Base-by-base conservation (phyloP, 1,284 basidiomycete species). In the Taiwanofungus camphoratus region DNA sequence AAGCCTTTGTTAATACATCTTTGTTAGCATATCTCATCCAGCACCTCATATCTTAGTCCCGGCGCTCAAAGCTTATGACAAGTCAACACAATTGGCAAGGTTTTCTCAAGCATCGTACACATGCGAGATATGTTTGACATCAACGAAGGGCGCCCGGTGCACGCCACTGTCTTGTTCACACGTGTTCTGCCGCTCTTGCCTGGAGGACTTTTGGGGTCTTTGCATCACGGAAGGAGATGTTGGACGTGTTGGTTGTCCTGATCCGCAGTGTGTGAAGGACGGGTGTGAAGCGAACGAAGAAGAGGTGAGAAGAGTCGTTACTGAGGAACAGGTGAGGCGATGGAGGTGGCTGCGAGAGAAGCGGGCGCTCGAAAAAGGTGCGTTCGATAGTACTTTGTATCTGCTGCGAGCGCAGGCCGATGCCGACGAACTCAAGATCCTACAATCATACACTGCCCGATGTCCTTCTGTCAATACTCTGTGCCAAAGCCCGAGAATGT, bases 311-410 rank as follows among this genome's bases (percentile, higher is more conserved):
- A 62, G 76, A 19, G 74, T 88, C 1, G 76, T 87, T 4, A 73
- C 76, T 0, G 74, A 79, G 47, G 72, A 72, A 19, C 72, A 82
- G 48, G 59, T 85, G 15, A 60, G 65, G 42, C 73, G 89, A 45
- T 91, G 84, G 84, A 75, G 71, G 46, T 84, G 83, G 82, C 64
- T 92, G 24, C 68, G 71, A 44, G 74, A 77, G 60, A 90, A 90
- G 61, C 70, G 73, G 33, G 68, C 73, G 41, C 56, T 83, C 3
- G 88, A 92, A 55, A 73, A 70, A 66, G 85, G 84, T 79, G 52
- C 46, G 66, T 39, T 16, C 2, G 41, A 37, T 27, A 5, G n/a
- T n/a, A n/a, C n/a, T n/a, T n/a, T n/a, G n/a, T n/a, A n/a, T n/a
- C 26, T 39, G 5, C 5, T 20, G 5, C 27, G 18, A 33, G 16